Evolutionary conservation across 1,139 yeast genomes (phyloP).

Genomic region (Magnusiomyces ingens): DNA sequence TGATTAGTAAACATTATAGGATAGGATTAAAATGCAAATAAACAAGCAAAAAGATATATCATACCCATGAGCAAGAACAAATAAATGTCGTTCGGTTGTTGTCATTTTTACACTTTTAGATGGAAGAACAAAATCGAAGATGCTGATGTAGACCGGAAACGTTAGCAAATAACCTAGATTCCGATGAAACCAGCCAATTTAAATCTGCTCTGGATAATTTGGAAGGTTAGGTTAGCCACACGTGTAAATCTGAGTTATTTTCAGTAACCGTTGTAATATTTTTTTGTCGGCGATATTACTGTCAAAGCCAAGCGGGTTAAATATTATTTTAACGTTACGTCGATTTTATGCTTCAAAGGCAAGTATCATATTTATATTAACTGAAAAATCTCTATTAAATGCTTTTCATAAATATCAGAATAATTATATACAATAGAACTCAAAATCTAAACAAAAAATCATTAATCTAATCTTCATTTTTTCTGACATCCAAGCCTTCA

Average conservation of each 20-base stretch:
- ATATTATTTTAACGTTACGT: too few relatives aligned
- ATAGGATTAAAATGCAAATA: background rate
- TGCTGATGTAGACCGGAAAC: background rate
- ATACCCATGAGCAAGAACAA: slow-evolving; percentile 74
- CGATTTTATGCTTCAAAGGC: too few relatives aligned
- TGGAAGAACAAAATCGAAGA: background rate
- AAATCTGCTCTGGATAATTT: background rate
- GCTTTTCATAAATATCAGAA: background rate
- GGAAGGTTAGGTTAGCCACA: too few relatives aligned
- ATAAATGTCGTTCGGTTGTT: slow-evolving; percentile 42
- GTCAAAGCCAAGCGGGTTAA: too few relatives aligned
- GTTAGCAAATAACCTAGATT: background rate
- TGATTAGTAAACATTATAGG: slow-evolving; percentile 2
- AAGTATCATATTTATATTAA: background rate
- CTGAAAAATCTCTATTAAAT: background rate
- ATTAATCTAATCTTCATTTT: background rate
- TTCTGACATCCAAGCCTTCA: slow-evolving; percentile 30
- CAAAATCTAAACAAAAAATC: background rate
- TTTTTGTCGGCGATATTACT: too few relatives aligned
- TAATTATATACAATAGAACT: background rate
- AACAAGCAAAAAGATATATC: slow-evolving; percentile 18
- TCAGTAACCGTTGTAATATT: too few relatives aligned
- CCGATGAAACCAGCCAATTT: background rate
- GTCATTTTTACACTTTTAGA: background rate
- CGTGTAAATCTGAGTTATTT: too few relatives aligned